Percentiles rank a stretch among this genome's conserved stretches.
Evolutionary conservation across 495 filamentous ascomycete species (phyloP).

Genomic region (Haplographium delicatum): DNA sequence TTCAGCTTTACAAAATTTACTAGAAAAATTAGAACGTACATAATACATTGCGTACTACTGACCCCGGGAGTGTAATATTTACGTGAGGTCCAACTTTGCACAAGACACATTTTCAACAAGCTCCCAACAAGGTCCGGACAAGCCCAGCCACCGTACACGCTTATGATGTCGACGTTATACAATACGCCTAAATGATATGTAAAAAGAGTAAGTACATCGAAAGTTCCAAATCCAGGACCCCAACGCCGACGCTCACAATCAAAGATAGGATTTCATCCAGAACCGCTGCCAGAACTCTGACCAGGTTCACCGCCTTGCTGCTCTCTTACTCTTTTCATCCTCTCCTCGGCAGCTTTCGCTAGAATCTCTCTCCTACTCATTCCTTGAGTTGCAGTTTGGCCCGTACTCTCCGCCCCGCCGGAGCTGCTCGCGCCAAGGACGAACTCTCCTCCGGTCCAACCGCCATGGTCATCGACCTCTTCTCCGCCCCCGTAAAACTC

Average conservation of each 20-base stretch:
- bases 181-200: no score
- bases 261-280: background rate
- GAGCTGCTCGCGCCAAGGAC: constrained; percentile 59
- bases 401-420: constrained; percentile 25
- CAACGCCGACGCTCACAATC: background rate
- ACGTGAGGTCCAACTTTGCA: no score
- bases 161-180: no score
- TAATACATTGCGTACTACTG: no score
- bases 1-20: no score
- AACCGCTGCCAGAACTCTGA: constrained; percentile 12
- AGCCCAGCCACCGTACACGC: no score
- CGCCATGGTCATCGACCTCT: constrained; percentile 65
- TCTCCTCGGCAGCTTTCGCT: constrained; percentile 70
- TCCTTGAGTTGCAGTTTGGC: constrained; percentile 28
- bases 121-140: no score
- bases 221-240: no score
- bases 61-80: no score
- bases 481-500: constrained; percentile 56
- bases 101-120: no score
- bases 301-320: constrained; percentile 7
- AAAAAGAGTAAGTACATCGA: no score
- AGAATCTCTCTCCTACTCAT: constrained; percentile 63
- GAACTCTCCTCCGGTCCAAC: constrained; percentile 85
- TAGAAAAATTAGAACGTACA: no score
- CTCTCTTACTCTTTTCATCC: constrained; percentile 50